Evolutionary conservation across 768 basidiomycete genomes (phyloP).

Genomic region (Lepiota brunneoincarnata): DNA sequence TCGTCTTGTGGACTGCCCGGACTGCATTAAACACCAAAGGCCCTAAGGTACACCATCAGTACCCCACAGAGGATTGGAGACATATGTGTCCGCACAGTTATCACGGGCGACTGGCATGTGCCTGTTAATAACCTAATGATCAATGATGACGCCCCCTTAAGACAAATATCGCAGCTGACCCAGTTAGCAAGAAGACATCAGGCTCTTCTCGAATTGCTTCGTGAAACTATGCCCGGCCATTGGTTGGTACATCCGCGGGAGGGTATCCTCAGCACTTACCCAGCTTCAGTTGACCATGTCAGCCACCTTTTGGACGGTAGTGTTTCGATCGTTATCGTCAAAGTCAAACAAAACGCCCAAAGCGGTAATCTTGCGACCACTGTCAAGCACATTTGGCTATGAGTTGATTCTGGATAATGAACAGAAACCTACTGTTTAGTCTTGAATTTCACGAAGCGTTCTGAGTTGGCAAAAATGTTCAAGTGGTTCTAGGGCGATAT

Average conservation of each 20-base stretch:
- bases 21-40: slow-evolving; percentile 70
- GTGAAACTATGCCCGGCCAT: slow-evolving; percentile 47
- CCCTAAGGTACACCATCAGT: slow-evolving; percentile 40
- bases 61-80: too few relatives aligned
- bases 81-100: slow-evolving; percentile 47
- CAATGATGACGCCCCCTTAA: not conserved
- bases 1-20: slow-evolving; percentile 65
- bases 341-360: slow-evolving; percentile 82
- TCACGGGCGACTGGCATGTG: slow-evolving; percentile 82
- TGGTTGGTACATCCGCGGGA: not conserved
- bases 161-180: slow-evolving; percentile 35
- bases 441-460: slow-evolving; percentile 67
- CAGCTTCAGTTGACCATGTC: slow-evolving; percentile 80
- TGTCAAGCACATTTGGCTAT: slow-evolving; percentile 15
- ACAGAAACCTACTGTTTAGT: slow-evolving; percentile 56
- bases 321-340: slow-evolving; percentile 64
- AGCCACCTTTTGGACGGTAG: slow-evolving; percentile 70
- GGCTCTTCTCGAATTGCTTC: slow-evolving; percentile 80
- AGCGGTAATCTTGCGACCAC: slow-evolving; percentile 72
- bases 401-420: not conserved
- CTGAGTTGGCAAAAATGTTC: slow-evolving; percentile 25
- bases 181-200: slow-evolving; percentile 76
- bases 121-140: slow-evolving; percentile 29
- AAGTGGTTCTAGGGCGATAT: not conserved
- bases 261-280: slow-evolving; percentile 35